Conservation (phyloP, 208 protist species). For the Acanthamoeba quina region DNA sequence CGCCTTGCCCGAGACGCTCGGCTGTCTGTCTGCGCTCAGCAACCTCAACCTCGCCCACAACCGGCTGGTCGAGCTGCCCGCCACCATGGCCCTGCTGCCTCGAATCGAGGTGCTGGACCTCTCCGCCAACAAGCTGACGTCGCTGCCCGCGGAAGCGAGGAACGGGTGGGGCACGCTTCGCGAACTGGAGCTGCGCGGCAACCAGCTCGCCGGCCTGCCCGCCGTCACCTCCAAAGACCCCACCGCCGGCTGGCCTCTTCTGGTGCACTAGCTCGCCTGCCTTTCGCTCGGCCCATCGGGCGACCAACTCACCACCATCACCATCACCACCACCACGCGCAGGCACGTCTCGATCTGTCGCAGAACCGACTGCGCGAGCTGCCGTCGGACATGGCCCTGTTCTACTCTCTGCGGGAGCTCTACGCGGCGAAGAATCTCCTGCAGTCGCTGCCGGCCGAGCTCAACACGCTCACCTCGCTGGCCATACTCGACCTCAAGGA, state of each 20-base stretch:
- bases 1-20: not conserved
- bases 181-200: slow-evolving; percentile 28
- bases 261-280: not conserved
- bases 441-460: not conserved
- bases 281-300: not conserved
- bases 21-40: slow-evolving; percentile 2
- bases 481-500: slow-evolving; percentile 44
- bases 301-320: not conserved
- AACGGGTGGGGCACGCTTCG: not conserved
- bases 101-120: not conserved
- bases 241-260: slow-evolving; percentile 22
- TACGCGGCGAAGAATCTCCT: slow-evolving; percentile 5
- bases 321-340: no score
- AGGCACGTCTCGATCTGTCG: not conserved
- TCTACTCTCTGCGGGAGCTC: slow-evolving; percentile 29
- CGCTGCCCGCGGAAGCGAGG: not conserved
- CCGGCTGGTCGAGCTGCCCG: not conserved
- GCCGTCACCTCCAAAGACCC: not conserved
- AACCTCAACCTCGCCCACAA: slow-evolving; percentile 41
- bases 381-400: not conserved
- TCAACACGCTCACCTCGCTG: slow-evolving; percentile 27
- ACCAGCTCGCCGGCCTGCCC: not conserved
- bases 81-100: not conserved
- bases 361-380: not conserved
- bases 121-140: not conserved